Evolutionary conservation across 2,329 filamentous ascomycete genomes (phyloP).

Genomic region (Decorospora gaudefroyi): DNA sequence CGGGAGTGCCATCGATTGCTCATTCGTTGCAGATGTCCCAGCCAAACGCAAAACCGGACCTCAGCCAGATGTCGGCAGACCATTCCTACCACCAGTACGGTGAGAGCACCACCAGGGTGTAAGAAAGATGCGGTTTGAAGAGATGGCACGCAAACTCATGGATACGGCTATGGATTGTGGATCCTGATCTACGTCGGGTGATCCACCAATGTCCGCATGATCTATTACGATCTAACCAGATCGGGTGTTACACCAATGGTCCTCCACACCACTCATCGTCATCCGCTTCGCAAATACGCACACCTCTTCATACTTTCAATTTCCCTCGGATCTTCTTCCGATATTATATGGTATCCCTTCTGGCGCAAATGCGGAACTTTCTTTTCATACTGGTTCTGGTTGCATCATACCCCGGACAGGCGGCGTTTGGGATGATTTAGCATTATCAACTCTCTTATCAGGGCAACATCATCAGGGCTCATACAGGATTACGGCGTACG

Average conservation of each 20-base stretch:
- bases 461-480: constrained; percentile 21
- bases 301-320: constrained; percentile 12
- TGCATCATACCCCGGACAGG: constrained; percentile 43
- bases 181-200: constrained; percentile 38
- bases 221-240: constrained; percentile 30
- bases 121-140: constrained; percentile 17
- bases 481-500: constrained; percentile 20
- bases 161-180: constrained; percentile 26
- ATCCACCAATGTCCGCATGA: constrained; percentile 42
- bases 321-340: constrained; percentile 10
- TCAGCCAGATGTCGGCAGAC: constrained; percentile 38
- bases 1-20: constrained; percentile 33
- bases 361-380: constrained; percentile 25
- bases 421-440: constrained; percentile 33
- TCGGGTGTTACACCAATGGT: constrained; percentile 22
- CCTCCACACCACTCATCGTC: constrained; percentile 35
- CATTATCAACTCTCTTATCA: constrained; percentile 18
- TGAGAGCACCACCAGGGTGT: constrained; percentile 47
- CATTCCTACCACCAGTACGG: constrained; percentile 45
- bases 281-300: constrained; percentile 33
- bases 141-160: constrained; percentile 17
- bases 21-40: constrained; percentile 44
- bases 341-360: constrained; percentile 14
- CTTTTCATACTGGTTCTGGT: constrained; percentile 26
- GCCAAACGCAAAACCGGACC: constrained; percentile 36